These are phyloP conservation scores for Neurospora intermedia DNA, from an alignment of 495 filamentous ascomycete species.

Conservation along the genomic window DNA sequence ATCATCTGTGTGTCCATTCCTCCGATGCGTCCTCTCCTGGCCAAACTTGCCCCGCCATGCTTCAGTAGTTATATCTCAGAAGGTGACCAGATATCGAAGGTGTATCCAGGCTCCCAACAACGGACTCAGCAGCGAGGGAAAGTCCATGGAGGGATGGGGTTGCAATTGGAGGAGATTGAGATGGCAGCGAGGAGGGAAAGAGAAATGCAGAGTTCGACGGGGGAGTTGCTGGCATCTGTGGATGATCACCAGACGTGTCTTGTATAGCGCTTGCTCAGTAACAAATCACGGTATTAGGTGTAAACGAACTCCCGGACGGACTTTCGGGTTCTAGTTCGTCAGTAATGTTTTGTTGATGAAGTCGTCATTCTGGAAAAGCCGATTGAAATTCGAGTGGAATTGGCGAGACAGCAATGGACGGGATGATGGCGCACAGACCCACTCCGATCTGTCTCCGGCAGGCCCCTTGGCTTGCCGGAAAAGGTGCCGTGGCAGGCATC, in stretches of 20 bases:
- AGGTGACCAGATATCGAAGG: neutral
- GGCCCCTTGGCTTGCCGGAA: neutral
- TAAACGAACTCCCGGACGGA: neutral
- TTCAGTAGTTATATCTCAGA: conserved; percentile 1
- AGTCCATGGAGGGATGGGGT: conserved; percentile 4
- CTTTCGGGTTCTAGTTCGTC: too few species aligned
- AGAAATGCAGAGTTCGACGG: neutral
- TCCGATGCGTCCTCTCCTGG: conserved; percentile 17
- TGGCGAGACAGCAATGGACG: too few species aligned
- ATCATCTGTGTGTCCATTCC: conserved; percentile 23
- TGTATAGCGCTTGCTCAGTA: neutral
- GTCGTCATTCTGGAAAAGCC: neutral
- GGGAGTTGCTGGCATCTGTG: neutral
- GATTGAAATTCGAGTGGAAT: neutral
- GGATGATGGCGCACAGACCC: neutral
- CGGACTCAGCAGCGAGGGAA: neutral
- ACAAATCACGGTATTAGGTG: neutral
- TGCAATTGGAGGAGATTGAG: conserved; percentile 10
- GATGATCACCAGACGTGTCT: neutral
- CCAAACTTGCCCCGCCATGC: conserved; percentile 3
- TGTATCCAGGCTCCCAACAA: neutral
- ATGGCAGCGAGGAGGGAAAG: neutral
- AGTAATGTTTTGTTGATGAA: neutral
- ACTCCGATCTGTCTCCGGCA: neutral
- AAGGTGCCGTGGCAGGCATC: neutral